These are phyloP conservation scores for Candida golubevii DNA, from an alignment of 805 yeast genomes.

Conservation along the genomic window DNA sequence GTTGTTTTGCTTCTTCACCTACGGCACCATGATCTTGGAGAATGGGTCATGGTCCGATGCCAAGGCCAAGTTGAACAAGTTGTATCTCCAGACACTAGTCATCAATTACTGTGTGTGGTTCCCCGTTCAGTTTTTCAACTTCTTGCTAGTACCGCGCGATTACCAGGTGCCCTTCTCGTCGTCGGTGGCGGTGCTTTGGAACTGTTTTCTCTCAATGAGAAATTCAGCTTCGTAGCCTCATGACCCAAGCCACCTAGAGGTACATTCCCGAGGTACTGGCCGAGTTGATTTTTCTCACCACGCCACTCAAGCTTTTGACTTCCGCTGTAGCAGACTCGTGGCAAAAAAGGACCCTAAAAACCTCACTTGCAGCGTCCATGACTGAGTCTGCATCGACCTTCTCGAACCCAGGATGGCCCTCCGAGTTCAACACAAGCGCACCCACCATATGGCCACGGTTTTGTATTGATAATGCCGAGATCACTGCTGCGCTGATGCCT, in stretches of 20 bases:
- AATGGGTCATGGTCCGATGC: conserved; percentile 64
- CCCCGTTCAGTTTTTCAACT: conserved; percentile 72
- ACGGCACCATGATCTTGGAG: conserved; percentile 79
- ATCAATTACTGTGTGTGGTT: conserved; percentile 79
- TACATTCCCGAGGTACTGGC: conserved; percentile 26
- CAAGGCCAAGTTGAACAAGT: conserved; percentile 54
- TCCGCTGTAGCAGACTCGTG: conserved; percentile 1
- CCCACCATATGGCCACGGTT: conserved; percentile 3
- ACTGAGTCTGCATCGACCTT: conserved; percentile 44
- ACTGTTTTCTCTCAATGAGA: conserved; percentile 81
- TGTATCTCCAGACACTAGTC: conserved; percentile 65
- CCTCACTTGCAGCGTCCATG: conserved; percentile 24
- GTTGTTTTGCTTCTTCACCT: conserved; percentile 72
- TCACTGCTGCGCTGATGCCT: conserved; percentile 49
- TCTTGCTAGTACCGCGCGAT: conserved; percentile 60
- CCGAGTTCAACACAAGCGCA: conserved; percentile 45
- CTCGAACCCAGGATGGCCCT: conserved; percentile 60
- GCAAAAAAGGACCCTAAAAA: conserved; percentile 5
- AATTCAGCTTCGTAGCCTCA: conserved; percentile 32
- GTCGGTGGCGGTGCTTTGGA: conserved; percentile 86
- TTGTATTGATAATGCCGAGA: conserved; percentile 20
- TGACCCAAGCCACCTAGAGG: conserved; percentile 5
- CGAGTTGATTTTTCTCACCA: conserved; percentile 23
- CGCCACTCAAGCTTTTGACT: conserved; percentile 17
- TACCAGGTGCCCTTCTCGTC: conserved; percentile 91